A percentile compares a stretch with the other conserved stretches of the same genome.
These are phyloP conservation scores for Cordyceps cicadae DNA, from an alignment of 2,329 filamentous ascomycete species.

Conservation along the genomic window DNA sequence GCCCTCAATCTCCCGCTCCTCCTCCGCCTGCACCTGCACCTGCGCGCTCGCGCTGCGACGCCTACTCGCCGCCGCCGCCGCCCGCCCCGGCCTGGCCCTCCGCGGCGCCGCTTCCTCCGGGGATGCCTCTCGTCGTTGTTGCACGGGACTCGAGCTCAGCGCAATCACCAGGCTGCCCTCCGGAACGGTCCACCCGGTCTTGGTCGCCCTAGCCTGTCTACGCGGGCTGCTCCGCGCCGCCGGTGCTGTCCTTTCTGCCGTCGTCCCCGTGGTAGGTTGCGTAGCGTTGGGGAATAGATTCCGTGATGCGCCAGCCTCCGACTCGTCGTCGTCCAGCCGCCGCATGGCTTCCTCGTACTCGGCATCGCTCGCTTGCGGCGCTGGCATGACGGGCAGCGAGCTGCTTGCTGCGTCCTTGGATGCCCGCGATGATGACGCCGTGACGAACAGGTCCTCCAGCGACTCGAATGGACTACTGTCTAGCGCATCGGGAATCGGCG, in stretches of 20 bases:
- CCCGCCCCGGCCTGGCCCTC: background rate
- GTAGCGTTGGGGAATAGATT: constrained; percentile 26
- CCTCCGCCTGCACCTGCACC: background rate
- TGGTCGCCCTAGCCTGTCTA: constrained; percentile 3
- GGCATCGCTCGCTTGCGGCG: constrained; percentile 22
- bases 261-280: constrained; percentile 18
- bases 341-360: constrained; percentile 39
- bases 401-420: constrained; percentile 16
- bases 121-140: background rate
- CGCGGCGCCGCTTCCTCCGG: background rate
- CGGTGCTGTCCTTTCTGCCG: constrained; percentile 14
- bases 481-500: too few relatives aligned
- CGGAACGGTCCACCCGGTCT: constrained; percentile 18
- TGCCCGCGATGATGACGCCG: constrained; percentile 29
- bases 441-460: constrained; percentile 33
- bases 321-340: constrained; percentile 28
- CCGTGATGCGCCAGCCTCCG: constrained; percentile 18
- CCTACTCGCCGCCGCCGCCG: background rate
- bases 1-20: constrained; percentile 16
- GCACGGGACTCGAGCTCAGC: constrained; percentile 20
- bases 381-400: constrained; percentile 19
- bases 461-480: constrained; percentile 29
- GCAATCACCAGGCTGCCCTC: constrained; percentile 26
- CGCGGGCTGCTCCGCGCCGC: constrained; percentile 5
- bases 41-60: background rate